A percentile compares a stretch with the other conserved stretches of the same genome.
These are phyloP conservation scores for Leccinum rimulosum DNA, from an alignment of 768 basidiomycete genomes.

Conservation along the genomic window DNA sequence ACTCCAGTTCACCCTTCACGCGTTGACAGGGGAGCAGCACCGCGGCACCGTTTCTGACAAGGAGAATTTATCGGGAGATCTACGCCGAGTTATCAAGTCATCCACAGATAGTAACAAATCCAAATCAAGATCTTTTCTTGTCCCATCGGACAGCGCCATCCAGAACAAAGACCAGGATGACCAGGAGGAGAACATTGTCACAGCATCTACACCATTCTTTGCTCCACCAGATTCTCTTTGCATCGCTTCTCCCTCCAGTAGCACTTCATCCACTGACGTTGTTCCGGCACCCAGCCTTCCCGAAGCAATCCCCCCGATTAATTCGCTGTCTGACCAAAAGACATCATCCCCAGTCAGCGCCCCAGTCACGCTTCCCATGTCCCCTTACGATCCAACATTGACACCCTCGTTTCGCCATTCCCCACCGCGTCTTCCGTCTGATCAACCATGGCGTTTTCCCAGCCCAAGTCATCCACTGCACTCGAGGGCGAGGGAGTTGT, in stretches of 20 bases:
- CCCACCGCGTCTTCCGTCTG: constrained; percentile 68
- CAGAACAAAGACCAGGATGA: constrained; percentile 13
- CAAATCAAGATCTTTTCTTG: constrained; percentile 23
- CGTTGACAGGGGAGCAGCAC: constrained; percentile 60
- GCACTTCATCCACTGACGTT: constrained; percentile 1
- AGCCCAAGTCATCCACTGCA: constrained; percentile 79
- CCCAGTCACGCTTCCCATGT: constrained; percentile 47
- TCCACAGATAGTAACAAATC: constrained; percentile 19
- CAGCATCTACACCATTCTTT: constrained; percentile 24
- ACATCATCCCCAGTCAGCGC: constrained; percentile 26
- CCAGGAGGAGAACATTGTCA: constrained; percentile 12
- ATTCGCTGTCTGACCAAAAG: constrained; percentile 7
- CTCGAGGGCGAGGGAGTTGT: constrained; percentile 59
- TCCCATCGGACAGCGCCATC: constrained; percentile 13
- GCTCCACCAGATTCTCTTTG: constrained; percentile 26
- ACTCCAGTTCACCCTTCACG: constrained; percentile 18
- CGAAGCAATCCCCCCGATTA: background rate
- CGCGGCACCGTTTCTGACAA: constrained; percentile 37
- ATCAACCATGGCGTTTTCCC: constrained; percentile 80
- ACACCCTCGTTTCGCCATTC: constrained; percentile 81
- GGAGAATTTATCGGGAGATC: constrained; percentile 33
- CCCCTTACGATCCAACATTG: constrained; percentile 72
- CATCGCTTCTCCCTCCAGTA: constrained; percentile 17
- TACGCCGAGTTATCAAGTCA: constrained; percentile 28
- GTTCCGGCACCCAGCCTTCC: background rate